Percentiles rank a stretch among this genome's conserved stretches.
phyloP scores from a whole-genome alignment of 2,329 filamentous ascomycete genomes.

The Pseudocercospora macadamiae region DNA sequence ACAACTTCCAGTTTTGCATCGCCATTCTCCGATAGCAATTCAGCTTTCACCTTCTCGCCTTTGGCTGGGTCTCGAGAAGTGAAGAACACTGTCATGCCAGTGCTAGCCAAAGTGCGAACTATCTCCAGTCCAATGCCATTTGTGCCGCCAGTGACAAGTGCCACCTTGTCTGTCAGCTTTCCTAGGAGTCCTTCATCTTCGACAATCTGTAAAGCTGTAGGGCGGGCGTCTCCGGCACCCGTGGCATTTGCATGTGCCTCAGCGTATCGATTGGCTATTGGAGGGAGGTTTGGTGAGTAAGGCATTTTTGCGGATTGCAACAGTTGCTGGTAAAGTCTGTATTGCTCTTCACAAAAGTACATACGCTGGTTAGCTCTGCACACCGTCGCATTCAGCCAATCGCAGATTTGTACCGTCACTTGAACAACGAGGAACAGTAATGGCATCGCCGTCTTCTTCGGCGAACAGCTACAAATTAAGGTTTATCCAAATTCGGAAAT shows the following conservation, averaged over 20 bases:
- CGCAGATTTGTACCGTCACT: background rate
- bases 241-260: background rate
- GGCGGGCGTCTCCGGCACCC: slow-evolving; percentile 17
- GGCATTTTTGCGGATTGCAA: background rate
- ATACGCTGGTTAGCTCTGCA: too few species aligned
- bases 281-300: background rate
- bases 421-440: background rate
- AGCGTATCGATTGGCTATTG: slow-evolving; percentile 4
- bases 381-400: background rate
- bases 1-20: slow-evolving; percentile 38
- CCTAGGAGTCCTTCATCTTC: slow-evolving; percentile 25
- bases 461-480: background rate
- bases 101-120: slow-evolving; percentile 45
- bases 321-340: background rate
- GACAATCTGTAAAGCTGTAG: slow-evolving; percentile 27
- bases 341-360: too few species aligned
- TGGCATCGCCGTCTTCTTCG: background rate
- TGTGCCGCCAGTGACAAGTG: slow-evolving; percentile 47
- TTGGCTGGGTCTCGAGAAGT: slow-evolving; percentile 44
- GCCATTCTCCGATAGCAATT: slow-evolving; percentile 27
- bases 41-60: slow-evolving; percentile 33
- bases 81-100: slow-evolving; percentile 47
- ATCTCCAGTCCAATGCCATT: slow-evolving; percentile 49
- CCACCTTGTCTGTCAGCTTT: slow-evolving; percentile 39
- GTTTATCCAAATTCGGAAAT: background rate